Conservation (phyloP, 208 protist species). For the Acanthamoeba lenticulata region DNA sequence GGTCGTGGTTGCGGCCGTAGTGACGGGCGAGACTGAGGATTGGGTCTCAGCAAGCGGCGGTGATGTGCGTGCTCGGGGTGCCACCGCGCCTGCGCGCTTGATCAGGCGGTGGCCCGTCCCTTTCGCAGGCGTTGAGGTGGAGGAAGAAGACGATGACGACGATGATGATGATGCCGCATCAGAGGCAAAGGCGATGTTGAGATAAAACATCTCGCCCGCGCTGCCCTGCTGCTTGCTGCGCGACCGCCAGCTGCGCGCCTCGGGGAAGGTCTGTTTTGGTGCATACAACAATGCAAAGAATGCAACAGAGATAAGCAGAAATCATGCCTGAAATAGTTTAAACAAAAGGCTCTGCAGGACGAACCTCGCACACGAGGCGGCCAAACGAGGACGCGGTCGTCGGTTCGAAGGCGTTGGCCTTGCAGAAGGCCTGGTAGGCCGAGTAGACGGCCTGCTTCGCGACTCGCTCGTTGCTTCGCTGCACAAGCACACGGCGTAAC, state of each 20-base stretch:
- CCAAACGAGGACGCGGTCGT: background rate
- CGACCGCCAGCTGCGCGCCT: background rate
- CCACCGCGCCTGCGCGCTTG: no score
- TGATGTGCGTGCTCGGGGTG: background rate
- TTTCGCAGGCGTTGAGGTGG: background rate
- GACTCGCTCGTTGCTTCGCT: background rate
- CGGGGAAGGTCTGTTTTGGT: background rate
- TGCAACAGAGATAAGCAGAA: background rate
- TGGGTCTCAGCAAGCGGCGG: no score
- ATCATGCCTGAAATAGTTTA: no score
- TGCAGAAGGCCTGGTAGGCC: background rate
- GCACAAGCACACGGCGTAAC: background rate
- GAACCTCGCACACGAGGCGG: background rate
- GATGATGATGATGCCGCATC: background rate
- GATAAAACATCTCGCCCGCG: constrained; percentile 23
- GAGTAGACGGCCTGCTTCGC: background rate
- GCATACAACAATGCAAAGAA: background rate
- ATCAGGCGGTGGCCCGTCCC: no score
- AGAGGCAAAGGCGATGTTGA: background rate
- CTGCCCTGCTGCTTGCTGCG: background rate
- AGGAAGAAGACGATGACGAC: background rate
- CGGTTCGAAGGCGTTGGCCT: background rate
- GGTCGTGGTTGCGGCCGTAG: background rate
- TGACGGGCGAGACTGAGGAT: no score
- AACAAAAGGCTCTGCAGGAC: background rate